Evolutionary conservation across 2,329 filamentous ascomycete species (phyloP).

Genomic region (Cryphonectria japonica): DNA sequence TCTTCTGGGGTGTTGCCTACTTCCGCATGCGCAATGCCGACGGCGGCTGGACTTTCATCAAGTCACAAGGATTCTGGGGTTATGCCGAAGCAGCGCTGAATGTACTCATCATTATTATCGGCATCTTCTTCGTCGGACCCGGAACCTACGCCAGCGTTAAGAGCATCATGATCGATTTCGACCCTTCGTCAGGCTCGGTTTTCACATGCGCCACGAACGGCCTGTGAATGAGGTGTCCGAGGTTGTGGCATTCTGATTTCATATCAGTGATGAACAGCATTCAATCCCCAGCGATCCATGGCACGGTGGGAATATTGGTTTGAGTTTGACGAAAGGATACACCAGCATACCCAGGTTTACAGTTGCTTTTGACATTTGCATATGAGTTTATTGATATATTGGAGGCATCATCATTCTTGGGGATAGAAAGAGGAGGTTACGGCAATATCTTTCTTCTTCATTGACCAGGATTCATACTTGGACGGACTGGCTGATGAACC

Average conservation of each 20-base stretch:
- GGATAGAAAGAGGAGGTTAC: neutral
- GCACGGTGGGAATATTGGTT: neutral
- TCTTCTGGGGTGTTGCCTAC: conserved; percentile 88
- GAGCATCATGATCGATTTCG: conserved; percentile 75
- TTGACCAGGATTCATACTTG: neutral
- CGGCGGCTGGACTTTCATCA: conserved; percentile 56
- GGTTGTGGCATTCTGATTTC: neutral
- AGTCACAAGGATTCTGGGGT: conserved; percentile 55
- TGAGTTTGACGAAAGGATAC: neutral
- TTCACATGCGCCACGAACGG: conserved; percentile 77
- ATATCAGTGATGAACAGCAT: neutral
- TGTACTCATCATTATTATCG: conserved; percentile 71
- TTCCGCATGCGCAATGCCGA: conserved; percentile 74
- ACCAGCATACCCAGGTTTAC: neutral
- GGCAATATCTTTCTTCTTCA: neutral
- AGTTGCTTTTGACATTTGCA: neutral
- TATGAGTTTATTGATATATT: neutral
- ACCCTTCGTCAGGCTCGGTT: conserved; percentile 62
- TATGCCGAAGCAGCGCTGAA: conserved; percentile 67
- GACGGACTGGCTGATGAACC: neutral
- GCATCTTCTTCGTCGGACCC: conserved; percentile 78
- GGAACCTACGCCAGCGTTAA: conserved; percentile 82
- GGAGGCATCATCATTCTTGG: neutral
- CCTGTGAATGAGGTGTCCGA: conserved; percentile 44
- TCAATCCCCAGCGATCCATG: neutral